Evolutionary conservation across 176 grass and related monocot species (phyloP), one percentile per base, ranked within the genome.

Genomic region (Cymbopogon citratus): DNA sequence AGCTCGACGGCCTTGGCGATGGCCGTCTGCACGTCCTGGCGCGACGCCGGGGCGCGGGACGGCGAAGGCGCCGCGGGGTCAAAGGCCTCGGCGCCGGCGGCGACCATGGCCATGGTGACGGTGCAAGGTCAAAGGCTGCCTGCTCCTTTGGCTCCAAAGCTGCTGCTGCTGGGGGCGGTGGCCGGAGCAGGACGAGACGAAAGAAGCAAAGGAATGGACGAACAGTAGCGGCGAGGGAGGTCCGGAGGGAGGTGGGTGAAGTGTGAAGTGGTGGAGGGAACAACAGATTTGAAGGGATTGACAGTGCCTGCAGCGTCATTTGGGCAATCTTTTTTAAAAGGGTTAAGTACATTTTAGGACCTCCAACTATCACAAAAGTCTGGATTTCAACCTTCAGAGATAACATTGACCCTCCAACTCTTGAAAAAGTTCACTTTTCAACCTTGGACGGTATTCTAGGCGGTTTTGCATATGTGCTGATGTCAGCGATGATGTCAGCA

Each of bases 1-100:
- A 98, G 86, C 89, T 98, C 96, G 35, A 91, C 91, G 16, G 90
- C 90, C 81, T 98, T 95, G 87, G 96, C 82, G 44, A 93, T 91
- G 76, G 92, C 92, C 36, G 76, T 82, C 65, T 90, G 88, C 65
- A 98, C 74, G 67, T 91, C 92, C 40, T 87, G 81, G 66, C 65
- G 83, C 18, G 31, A 62, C 23, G 87, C 64, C 63, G 83, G 83
- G 27, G 63, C 80, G 56, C 80, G 79, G 1, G 54, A 31, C 79
- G 68, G 43, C 7, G 85, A 44, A 27, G 77, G 59, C 45, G 84
- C 87, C 28, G 48, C 13, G 0, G 45, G 28, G 76, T 61, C 69
- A 4, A 21, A 62, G 11, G 23, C 70, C 70, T 51, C 88, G 78
- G 71, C 81, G 13, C 38, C 75, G 49, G 72, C 88, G 12, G 5